These are phyloP conservation scores for Jackrogersella minutella DNA, from an alignment of 495 filamentous ascomycete genomes.

Conservation along the genomic window DNA sequence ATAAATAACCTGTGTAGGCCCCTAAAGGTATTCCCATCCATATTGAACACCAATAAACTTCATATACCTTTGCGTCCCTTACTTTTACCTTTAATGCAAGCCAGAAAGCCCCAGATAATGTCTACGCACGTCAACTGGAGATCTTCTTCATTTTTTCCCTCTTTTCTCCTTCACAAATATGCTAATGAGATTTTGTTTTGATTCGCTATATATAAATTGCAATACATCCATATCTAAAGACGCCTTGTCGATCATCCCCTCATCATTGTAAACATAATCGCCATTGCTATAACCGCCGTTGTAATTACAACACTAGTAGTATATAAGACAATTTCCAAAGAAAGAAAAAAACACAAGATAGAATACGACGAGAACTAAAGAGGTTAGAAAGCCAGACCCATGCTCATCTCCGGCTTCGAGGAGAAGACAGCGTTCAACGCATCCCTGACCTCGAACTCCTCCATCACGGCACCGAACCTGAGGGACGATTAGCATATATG, in stretches of 20 bases:
- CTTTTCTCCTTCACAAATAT: too few relatives aligned
- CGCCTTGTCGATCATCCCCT: not conserved
- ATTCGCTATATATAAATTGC: not conserved
- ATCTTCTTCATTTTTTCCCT: too few relatives aligned
- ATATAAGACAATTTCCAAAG: not conserved
- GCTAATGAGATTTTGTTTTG: not conserved
- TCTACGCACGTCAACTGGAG: too few relatives aligned
- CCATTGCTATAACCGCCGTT: slow-evolving; percentile 1
- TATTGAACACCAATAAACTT: too few relatives aligned
- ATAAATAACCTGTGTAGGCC: too few relatives aligned
- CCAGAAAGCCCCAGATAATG: too few relatives aligned
- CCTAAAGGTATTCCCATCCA: too few relatives aligned
- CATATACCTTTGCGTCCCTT: too few relatives aligned
- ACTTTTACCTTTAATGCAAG: too few relatives aligned
- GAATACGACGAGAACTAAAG: not conserved
- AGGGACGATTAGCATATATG: slow-evolving; percentile 26
- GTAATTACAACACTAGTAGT: slow-evolving; percentile 3
- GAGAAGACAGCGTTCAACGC: slow-evolving; percentile 78
- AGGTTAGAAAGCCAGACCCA: slow-evolving; percentile 23
- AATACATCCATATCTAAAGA: slow-evolving; percentile 1
- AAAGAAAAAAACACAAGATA: too few relatives aligned
- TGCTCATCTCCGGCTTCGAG: slow-evolving; percentile 62
- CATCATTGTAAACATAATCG: not conserved
- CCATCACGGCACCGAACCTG: slow-evolving; percentile 84
- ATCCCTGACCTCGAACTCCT: slow-evolving; percentile 92